Conservation (phyloP, 176 grass and related monocot species). For the Paspalum notatum region DNA sequence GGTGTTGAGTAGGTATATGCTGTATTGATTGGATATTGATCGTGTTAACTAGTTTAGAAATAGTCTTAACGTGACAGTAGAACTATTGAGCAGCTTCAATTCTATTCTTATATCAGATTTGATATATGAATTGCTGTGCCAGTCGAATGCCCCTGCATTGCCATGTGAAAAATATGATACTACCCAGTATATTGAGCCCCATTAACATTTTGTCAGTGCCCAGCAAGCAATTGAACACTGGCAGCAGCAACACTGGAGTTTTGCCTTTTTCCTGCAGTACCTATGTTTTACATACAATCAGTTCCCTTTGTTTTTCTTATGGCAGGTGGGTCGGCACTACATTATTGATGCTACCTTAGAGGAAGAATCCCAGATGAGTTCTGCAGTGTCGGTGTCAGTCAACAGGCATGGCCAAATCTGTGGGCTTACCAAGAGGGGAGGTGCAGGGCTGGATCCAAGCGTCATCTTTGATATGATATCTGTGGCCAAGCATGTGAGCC, state of each 20-base stretch:
- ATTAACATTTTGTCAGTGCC: background rate
- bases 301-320: conserved; percentile 6
- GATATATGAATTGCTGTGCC: background rate
- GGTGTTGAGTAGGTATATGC: background rate
- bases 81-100: background rate
- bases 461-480: conserved; percentile 87
- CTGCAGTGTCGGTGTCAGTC: conserved; percentile 74
- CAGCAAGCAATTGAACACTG: background rate
- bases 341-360: conserved; percentile 80
- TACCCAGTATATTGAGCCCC: background rate
- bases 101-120: background rate
- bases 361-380: conserved; percentile 93
- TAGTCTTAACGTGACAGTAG: background rate
- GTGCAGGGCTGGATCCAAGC: conserved; percentile 75
- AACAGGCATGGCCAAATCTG: conserved; percentile 76
- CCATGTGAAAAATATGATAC: background rate
- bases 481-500: conserved; percentile 68
- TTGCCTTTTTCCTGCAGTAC: background rate
- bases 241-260: background rate
- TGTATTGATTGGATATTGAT: conserved; percentile 7
- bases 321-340: conserved; percentile 75
- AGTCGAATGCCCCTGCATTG: background rate
- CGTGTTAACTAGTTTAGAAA: background rate
- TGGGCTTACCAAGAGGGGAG: conserved; percentile 79
- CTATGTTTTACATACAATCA: background rate